phyloP scores from a whole-genome alignment of 768 basidiomycete species.

The Nidula microcarpa region DNA sequence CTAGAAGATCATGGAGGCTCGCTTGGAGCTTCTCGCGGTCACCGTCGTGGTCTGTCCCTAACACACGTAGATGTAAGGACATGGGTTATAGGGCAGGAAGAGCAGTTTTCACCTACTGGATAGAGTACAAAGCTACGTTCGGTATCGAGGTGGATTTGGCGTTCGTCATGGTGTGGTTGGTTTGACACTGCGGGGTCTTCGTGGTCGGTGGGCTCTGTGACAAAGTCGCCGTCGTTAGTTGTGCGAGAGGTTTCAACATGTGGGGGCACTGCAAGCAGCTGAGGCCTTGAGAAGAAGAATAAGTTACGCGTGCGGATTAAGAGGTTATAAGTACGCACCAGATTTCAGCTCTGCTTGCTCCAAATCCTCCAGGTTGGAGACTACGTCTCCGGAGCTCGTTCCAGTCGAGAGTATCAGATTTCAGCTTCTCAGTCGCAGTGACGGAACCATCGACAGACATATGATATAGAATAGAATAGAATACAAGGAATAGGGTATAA shows the following conservation, averaged over 20 bases:
- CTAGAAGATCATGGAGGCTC: constrained; percentile 68
- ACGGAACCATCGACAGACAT: no score
- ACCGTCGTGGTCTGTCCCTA: constrained; percentile 12
- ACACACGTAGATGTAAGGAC: not conserved
- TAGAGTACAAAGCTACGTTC: constrained; percentile 93
- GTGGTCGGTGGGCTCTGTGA: not conserved
- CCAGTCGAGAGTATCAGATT: constrained; percentile 30
- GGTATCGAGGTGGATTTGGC: constrained; percentile 85
- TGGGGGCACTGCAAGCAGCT: constrained; percentile 6
- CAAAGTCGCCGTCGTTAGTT: constrained; percentile 1
- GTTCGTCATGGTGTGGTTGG: constrained; percentile 68
- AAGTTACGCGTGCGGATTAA: no score
- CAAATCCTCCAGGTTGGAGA: constrained; percentile 62
- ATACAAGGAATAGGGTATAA: no score
- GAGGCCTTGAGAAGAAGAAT: constrained; percentile 12
- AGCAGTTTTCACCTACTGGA: constrained; percentile 67
- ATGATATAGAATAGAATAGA: no score
- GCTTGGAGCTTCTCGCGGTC: constrained; percentile 57
- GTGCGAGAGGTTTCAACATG: no score
- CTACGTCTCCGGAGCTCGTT: constrained; percentile 40
- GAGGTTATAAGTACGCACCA: constrained; percentile 39
- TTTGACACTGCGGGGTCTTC: constrained; percentile 3
- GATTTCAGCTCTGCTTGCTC: constrained; percentile 45
- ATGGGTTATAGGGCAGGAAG: not conserved
- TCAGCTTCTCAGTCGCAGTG: not conserved